Base-by-base conservation (phyloP, 805 yeast species). In the Candida chilensis region DNA sequence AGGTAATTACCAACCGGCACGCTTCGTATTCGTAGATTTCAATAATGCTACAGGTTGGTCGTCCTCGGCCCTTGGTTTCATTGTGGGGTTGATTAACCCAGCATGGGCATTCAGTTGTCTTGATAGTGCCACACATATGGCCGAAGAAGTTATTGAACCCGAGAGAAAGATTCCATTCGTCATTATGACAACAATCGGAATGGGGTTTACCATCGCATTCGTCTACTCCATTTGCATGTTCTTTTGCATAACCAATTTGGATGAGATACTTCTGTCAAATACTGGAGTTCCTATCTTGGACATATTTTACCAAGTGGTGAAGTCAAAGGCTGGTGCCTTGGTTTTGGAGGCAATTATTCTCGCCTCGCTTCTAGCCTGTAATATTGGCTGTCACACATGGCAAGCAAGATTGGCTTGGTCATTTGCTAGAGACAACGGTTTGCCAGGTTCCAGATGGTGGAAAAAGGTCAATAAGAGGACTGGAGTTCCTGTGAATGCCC, bases 41-140 rank as follows among this genome's bases (percentile, higher is more conserved):
- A 49, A 61, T 20, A 74, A 74, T 44, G 64, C 55, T 18, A 74
- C 82, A 1, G 84, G 84, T 24, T 76, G 83, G 81, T 39, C 57
- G 7, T 58, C 69, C 2, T 39, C 69, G 2, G 83, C 71, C 17
- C 64, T 76, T 48, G 79, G 82, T 0, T 74, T 77, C 45, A 65
- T 78, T 33, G 71, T 75, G n/a, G 85, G 86, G n/a, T 51, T 78
- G 28, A 68, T 78, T 39, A 77, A 77, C 45, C 81, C 84, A 5
- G 70, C 74, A 32, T 78, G 82, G 82, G 70, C 78, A 7, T 77
- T 76, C 55, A 64, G 75, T 17, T 77, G 85, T 39, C 60, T 76
- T 29, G 87, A 78, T 44, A 71, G 76, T 34, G 83, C 84, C 2
- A 74, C 84, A 3, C 86, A 78, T 43, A 63, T 79, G 67, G 75